Base-by-base conservation (phyloP, 176 grass and related monocot genomes). In the Eleusine indica region DNA sequence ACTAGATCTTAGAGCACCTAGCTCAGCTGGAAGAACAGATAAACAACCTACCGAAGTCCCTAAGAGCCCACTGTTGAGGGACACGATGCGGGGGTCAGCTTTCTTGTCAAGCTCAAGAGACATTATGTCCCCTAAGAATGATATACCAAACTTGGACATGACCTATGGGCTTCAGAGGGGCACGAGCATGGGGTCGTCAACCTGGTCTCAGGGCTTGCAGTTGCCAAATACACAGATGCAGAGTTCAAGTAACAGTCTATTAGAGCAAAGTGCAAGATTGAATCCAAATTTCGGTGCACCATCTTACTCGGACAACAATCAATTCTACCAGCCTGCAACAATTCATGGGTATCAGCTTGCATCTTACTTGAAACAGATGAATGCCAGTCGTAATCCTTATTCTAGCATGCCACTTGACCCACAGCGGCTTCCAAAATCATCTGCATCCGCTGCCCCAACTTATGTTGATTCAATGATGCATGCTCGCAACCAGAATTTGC, bases 301-400 rank as follows among this genome's bases (percentile, higher is more conserved):
- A 67, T 86, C 84, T 69, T 94, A 91, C 79, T 89, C 88, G 16
- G 88, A 96, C 67, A 94, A 78, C 66, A 89, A 65, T 71, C 91
- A 91, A 79, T 94, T 91, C 81, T 96, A 99, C 82, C 97, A 99
- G 66, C 93, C 97, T 39, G 93, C 91, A 6, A 99, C 97, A 39
- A 89, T 99, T 83, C 97, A 99, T 78, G 97, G 93, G 18, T 99
- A 96, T 76, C 89, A 99, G 79, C 85, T 92, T 5, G 64, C 91
- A 11, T 94, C 91, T 37, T 92, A 89, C 77, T 83, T 99, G 37
- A 99, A 91, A 90, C 87, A 80, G 68, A 73, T 96, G 44, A 88
- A 91, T 88, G 80, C 90, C 56, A 86, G 72, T 58, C 68, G 91
- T 80, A 90, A 68, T 75, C 91, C 80, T 75, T 93, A 94, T 87